These are phyloP conservation scores for Malus hybrid DNA, from an alignment of 331 rosid genomes.

Conservation along the genomic window DNA sequence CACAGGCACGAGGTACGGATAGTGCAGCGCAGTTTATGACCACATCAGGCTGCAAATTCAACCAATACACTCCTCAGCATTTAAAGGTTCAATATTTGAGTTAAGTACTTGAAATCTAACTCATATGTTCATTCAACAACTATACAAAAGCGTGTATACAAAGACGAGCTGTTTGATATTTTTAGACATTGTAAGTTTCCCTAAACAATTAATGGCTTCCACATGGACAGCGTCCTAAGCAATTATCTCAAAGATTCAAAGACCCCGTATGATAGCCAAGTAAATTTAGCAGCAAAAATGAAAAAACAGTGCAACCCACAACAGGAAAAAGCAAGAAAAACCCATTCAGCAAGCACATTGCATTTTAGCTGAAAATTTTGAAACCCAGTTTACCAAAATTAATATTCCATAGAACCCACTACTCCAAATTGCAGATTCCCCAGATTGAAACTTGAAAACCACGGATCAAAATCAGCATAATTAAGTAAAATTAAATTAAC, in stretches of 20 bases:
- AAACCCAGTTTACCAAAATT: too few relatives aligned
- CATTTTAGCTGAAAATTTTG: not conserved
- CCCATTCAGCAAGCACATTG: not conserved
- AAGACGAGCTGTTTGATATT: not conserved
- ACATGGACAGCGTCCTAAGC: not conserved
- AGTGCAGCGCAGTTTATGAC: constrained; percentile 87
- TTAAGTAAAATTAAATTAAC: not conserved
- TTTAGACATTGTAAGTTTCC: not conserved
- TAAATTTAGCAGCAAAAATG: not conserved
- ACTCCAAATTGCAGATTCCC: not conserved
- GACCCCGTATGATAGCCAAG: not conserved
- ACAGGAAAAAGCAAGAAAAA: not conserved
- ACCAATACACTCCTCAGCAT: constrained; percentile 26
- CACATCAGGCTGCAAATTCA: constrained; percentile 68
- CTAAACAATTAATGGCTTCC: not conserved
- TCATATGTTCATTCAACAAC: not conserved
- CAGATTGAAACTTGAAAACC: not conserved
- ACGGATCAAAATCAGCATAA: not conserved
- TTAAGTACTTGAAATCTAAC: not conserved
- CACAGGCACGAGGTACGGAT: constrained; percentile 83
- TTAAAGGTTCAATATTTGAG: not conserved
- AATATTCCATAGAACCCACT: constrained; percentile 2
- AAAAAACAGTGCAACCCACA: not conserved
- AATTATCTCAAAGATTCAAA: not conserved
- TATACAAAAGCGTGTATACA: not conserved